phyloP scores from a whole-genome alignment of 2,329 filamentous ascomycete genomes.

The Delphinella strobiligena region DNA sequence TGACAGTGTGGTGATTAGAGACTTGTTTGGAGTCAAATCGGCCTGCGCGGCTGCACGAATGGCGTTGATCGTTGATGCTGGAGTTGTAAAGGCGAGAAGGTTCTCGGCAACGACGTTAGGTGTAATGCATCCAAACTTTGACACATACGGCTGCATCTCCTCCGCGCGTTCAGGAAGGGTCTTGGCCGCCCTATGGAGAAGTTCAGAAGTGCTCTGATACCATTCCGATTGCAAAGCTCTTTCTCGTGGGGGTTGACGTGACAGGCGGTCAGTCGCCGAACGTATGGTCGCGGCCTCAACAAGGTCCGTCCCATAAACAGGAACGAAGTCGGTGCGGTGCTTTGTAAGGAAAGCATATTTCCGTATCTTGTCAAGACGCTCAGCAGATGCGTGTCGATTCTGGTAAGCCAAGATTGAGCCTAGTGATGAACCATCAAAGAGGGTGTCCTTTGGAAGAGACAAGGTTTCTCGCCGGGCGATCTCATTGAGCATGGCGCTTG shows the following conservation, averaged over 20 bases:
- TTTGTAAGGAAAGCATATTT: slow-evolving; percentile 71
- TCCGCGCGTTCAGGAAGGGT: slow-evolving; percentile 63
- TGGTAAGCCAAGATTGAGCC: slow-evolving; percentile 60
- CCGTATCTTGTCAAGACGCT: slow-evolving; percentile 65
- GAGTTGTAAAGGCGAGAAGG: slow-evolving; percentile 47
- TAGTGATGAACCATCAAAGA: slow-evolving; percentile 54
- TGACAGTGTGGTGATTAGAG: no score
- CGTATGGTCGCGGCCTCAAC: slow-evolving; percentile 58
- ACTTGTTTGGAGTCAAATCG: no score
- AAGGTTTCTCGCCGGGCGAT: slow-evolving; percentile 59
- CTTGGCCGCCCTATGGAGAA: slow-evolving; percentile 56
- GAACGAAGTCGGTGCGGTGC: slow-evolving; percentile 65
- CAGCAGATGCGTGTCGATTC: slow-evolving; percentile 58
- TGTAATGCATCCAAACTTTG: slow-evolving; percentile 85
- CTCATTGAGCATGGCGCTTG: slow-evolving; percentile 56
- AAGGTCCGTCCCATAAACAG: slow-evolving; percentile 71
- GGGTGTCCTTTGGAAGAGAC: slow-evolving; percentile 39
- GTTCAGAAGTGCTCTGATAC: slow-evolving; percentile 58
- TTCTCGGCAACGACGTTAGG: slow-evolving; percentile 78
- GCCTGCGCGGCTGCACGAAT: slow-evolving; percentile 25
- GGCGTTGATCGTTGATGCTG: slow-evolving; percentile 30
- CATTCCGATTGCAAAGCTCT: slow-evolving; percentile 55
- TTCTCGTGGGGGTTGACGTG: slow-evolving; percentile 41
- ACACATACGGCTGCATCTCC: slow-evolving; percentile 60
- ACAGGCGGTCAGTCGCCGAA: slow-evolving; percentile 42